phyloP scores from a whole-genome alignment of 2,329 filamentous ascomycete species.

The Phaeosphaeriaceae sp. region DNA sequence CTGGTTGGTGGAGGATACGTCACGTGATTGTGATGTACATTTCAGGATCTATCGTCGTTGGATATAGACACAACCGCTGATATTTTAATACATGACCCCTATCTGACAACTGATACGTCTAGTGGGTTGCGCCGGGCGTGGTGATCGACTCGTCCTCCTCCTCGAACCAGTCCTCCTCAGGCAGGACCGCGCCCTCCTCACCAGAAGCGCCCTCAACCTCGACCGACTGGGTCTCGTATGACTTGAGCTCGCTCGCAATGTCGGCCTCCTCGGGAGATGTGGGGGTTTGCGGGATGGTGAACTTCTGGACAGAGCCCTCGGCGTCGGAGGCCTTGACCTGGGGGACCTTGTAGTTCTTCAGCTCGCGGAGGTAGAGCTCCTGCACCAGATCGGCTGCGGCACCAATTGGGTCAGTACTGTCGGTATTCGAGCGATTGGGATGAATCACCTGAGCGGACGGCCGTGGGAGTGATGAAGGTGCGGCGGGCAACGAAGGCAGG shows the following conservation, averaged over 20 bases:
- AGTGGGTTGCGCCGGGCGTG: constrained; percentile 51
- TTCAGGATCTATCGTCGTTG: constrained; percentile 32
- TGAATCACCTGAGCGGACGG: constrained; percentile 68
- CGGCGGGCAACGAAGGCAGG: constrained; percentile 63
- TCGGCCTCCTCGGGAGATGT: constrained; percentile 92
- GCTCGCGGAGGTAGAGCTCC: constrained; percentile 95
- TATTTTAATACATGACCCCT: constrained; percentile 43
- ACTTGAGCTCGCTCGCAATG: constrained; percentile 88
- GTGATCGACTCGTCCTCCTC: constrained; percentile 67
- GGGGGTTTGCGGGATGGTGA: constrained; percentile 80
- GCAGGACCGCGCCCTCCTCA: constrained; percentile 65
- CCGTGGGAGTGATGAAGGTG: constrained; percentile 69
- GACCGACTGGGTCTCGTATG: constrained; percentile 92
- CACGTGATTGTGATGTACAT: constrained; percentile 30
- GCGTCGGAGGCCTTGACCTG: constrained; percentile 85
- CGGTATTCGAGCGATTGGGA: constrained; percentile 28
- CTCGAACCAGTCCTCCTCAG: constrained; percentile 81
- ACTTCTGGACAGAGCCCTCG: constrained; percentile 90
- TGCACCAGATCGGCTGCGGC: constrained; percentile 90
- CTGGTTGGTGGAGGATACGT: background rate
- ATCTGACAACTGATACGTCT: constrained; percentile 19
- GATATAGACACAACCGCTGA: constrained; percentile 45
- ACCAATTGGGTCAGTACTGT: constrained; percentile 44
- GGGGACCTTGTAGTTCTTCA: constrained; percentile 92
- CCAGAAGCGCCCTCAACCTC: constrained; percentile 88